Conservation (phyloP, 23 red algal species). For the Pyropia yezoensis region DNA sequence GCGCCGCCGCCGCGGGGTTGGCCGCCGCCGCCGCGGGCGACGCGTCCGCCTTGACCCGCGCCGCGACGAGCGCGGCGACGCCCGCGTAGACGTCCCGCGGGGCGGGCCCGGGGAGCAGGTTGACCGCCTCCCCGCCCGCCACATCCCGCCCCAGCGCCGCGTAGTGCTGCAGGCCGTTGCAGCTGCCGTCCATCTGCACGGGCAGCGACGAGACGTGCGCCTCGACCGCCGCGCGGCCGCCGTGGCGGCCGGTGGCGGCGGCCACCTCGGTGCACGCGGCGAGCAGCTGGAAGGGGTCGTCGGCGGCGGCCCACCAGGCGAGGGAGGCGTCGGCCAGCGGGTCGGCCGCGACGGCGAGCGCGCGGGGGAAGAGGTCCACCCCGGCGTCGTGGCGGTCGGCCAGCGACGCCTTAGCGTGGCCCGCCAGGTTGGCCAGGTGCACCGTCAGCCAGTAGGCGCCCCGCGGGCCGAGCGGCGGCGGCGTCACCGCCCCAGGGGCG, state of each 20-base stretch:
- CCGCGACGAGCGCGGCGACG: constrained; percentile 53
- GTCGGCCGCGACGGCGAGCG: constrained; percentile 54
- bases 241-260: constrained; percentile 32
- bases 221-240: constrained; percentile 22
- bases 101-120: constrained; percentile 69
- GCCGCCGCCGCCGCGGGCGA: neutral
- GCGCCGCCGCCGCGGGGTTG: constrained; percentile 23
- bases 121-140: constrained; percentile 61
- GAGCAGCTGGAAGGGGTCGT: constrained; percentile 97
- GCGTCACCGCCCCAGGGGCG: neutral
- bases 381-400: constrained; percentile 56
- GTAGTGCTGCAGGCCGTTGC: constrained; percentile 98
- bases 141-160: constrained; percentile 81
- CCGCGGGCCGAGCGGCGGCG: constrained; percentile 45
- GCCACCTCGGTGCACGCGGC: constrained; percentile 74
- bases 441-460: constrained; percentile 91
- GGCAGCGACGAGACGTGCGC: constrained; percentile 46
- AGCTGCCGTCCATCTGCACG: constrained; percentile 84
- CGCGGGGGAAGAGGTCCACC: constrained; percentile 41
- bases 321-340: constrained; percentile 53
- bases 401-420: constrained; percentile 69
- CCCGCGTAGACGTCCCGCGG: constrained; percentile 92
- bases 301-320: constrained; percentile 70
- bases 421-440: constrained; percentile 82
- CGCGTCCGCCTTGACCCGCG: constrained; percentile 34